Evolutionary conservation across 805 yeast species (phyloP), one percentile per base, ranked within the genome.

Genomic region (Pichia thaimueangensis): DNA sequence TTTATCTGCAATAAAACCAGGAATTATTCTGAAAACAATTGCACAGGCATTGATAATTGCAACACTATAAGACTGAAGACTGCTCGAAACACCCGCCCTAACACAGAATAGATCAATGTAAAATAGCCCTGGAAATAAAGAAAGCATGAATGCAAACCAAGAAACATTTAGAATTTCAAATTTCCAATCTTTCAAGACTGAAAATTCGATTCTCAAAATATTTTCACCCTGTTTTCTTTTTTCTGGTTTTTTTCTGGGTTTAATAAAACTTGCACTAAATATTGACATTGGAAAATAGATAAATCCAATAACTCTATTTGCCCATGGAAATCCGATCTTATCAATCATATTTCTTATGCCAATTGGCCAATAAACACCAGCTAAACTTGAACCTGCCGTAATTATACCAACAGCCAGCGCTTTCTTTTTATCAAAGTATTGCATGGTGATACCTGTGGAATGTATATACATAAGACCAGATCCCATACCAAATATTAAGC

Each of bases 391-490:
- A 1, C 77, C 78, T 4, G 72, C 67, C 1, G 73, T 64, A 1
- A 73, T 68, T 2, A 74, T 39, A 5, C 76, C 74, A 7, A 63
- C 55, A 4, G 72, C 77, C 15, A 71, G 51, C 1, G 80, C 80
- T 51, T 87, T 70, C 44, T 62, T 75, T 52, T 71, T 76, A 42
- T 74, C 59, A 57, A 83, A 83, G 75, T 82, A 82, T 43, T 78
- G 84, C 12, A 35, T n/a, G 20, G 81, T 53, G 10, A 80, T 63
- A 0, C 77, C 68, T 8, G 78, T 65, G 0, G 78, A 75, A 2
- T 87, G 86, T 3, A 76, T 66, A 41, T 77, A 73, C 49, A 78
- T 66, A 15, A 74, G 6, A 13, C 38, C 38, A 19, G 38, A 35
- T 13, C 38, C 38, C 6, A 38, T 13, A 12, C 86, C 83, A 42